Base-by-base conservation (phyloP, 2,329 filamentous ascomycete species). In the Aspergillus ustus region DNA sequence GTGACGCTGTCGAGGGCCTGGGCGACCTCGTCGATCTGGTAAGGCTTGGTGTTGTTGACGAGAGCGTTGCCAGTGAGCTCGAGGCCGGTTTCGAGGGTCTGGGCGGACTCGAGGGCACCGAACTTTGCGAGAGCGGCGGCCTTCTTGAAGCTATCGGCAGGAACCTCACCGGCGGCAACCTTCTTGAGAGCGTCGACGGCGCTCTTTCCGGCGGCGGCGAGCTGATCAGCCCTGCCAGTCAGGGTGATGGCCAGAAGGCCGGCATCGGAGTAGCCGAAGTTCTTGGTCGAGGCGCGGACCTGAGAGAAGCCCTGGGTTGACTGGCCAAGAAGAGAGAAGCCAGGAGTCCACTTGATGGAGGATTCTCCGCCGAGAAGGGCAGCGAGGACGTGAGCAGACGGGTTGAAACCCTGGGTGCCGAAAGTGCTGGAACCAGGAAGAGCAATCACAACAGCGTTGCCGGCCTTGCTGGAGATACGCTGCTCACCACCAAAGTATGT, bases 401-500 rank as follows among this genome's bases (percentile, higher is more conserved):
- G 91, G 84, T 97, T 96, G 84, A 91, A 92, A 72, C 87, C 88
- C 66, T 84, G 84, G 70, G 83, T 77, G 44, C 87, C 89, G 72
- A 86, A 86, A 43, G 89, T 88, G 80, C 92, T 91, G 66, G 92
- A 93, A 63, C 94, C 93, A 61, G 93, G 91, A 90, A 99, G 98
- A 66, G 88, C 95, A 75, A 99, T 87, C 69, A 97, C 91, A 70
- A 97, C 78, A 48, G 93, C 86, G 82, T 96, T 97, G 69, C 91
- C 90, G 67, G 84, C 83, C 63, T 83, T 84, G 78, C 92, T 91
- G 66, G 91, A 84, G 69, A 91, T 91, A 71, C 95, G 92, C 83
- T 96, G 92, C 85, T 99, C 93, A 75, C 95, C 96, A 78, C 95
- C 95, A 75, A 88, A 91, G 88, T 98, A 99, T 81, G 93, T 95